Conservation (phyloP, 768 basidiomycete species). For the Leccinum disarticulatum region DNA sequence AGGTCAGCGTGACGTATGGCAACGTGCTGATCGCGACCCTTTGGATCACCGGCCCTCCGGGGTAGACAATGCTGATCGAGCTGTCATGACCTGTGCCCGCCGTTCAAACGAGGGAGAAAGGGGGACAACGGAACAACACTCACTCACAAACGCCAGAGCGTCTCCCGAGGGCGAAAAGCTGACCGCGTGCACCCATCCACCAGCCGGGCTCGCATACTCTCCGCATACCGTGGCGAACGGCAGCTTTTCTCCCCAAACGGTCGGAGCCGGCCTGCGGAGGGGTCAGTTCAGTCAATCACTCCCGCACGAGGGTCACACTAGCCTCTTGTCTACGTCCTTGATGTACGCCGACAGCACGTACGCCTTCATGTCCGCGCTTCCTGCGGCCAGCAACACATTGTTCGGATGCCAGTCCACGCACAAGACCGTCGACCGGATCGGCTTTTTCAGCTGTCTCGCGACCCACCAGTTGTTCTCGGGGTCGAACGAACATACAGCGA, state of each 20-base stretch:
- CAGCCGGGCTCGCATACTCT: constrained; percentile 83
- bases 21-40: constrained; percentile 75
- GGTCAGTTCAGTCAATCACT: not conserved
- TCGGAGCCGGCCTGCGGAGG: constrained; percentile 69
- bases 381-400: constrained; percentile 94
- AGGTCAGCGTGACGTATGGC: constrained; percentile 82
- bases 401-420: constrained; percentile 98
- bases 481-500: constrained; percentile 96
- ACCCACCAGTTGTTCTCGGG: constrained; percentile 99
- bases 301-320: constrained; percentile 18
- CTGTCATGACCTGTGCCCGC: constrained; percentile 85
- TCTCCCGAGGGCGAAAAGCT: constrained; percentile 98
- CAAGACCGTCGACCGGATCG: constrained; percentile 91
- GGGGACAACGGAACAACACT: constrained; percentile 33
- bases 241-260: constrained; percentile 96
- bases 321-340: constrained; percentile 96
- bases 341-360: constrained; percentile 97
- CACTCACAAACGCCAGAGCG: constrained; percentile 87
- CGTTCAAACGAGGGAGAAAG: not conserved
- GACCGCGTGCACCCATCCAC: constrained; percentile 97
- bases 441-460: constrained; percentile 95
- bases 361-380: constrained; percentile 97
- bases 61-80: constrained; percentile 89
- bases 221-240: constrained; percentile 98
- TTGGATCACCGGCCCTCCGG: constrained; percentile 69